Percentiles rank a stretch among this genome's conserved stretches.
Conservation (phyloP, 495 filamentous ascomycete genomes). For the Aspergillus nanangensis region DNA sequence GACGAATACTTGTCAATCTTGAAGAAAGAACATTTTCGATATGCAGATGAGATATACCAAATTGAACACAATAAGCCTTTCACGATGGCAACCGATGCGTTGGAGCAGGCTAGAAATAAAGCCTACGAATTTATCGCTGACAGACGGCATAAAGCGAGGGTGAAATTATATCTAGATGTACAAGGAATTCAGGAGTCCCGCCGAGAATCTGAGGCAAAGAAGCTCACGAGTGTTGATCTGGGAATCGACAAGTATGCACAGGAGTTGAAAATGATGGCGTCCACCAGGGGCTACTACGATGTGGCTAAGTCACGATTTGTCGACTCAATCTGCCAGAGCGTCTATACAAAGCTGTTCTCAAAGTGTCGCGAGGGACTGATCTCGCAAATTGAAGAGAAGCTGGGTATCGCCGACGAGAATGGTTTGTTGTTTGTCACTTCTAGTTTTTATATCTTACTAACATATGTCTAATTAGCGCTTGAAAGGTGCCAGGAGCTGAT, state of each 20-base stretch:
- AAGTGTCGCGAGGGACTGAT: constrained; percentile 36
- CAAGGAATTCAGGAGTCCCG: constrained; percentile 7
- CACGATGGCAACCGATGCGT: constrained; percentile 25
- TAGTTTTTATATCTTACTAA: constrained; percentile 1
- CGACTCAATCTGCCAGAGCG: constrained; percentile 42
- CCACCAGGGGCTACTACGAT: constrained; percentile 48
- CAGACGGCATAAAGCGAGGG: constrained; percentile 12
- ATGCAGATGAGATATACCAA: constrained; percentile 18
- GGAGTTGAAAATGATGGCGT: constrained; percentile 49
- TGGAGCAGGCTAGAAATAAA: constrained; percentile 12
- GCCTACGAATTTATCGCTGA: constrained; percentile 5
- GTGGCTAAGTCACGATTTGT: constrained; percentile 46
- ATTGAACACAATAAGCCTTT: constrained; percentile 32
- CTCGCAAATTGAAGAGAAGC: constrained; percentile 23
- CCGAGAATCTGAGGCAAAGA: constrained; percentile 16
- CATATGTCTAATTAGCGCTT: constrained; percentile 15
- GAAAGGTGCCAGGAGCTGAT: constrained; percentile 41
- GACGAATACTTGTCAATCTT: constrained; percentile 22
- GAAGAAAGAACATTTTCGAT: constrained; percentile 14
- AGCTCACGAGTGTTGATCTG: constrained; percentile 23
- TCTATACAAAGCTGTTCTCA: constrained; percentile 43
- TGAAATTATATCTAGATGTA: constrained; percentile 8
- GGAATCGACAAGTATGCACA: constrained; percentile 36
- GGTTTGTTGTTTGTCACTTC: constrained; percentile 21
- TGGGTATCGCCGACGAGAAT: constrained; percentile 32